phyloP scores from a whole-genome alignment of 2,329 filamentous ascomycete genomes.

The Thyridium curvatum region DNA sequence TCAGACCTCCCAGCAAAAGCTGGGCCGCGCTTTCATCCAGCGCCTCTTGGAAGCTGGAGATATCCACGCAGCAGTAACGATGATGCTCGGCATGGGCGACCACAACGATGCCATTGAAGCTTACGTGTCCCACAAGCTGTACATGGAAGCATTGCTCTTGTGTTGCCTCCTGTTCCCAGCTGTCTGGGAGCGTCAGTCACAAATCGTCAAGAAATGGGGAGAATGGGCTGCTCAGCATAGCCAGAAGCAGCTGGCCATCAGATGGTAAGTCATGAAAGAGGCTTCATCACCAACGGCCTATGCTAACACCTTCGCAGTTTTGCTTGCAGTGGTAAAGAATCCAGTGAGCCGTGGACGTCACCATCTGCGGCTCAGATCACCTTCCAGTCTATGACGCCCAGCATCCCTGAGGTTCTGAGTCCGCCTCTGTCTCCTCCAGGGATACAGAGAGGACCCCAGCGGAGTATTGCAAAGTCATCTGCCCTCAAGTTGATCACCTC shows the following conservation, averaged over 20 bases:
- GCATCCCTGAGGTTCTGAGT: constrained; percentile 57
- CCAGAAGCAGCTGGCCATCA: constrained; percentile 83
- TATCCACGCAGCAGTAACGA: constrained; percentile 84
- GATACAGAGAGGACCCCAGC: constrained; percentile 49
- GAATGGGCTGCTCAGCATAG: constrained; percentile 83
- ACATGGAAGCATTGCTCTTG: constrained; percentile 87
- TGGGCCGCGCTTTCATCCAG: constrained; percentile 86
- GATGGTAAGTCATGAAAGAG: constrained; percentile 46
- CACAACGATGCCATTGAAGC: constrained; percentile 93
- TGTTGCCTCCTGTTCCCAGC: constrained; percentile 75
- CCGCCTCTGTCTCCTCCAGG: constrained; percentile 70
- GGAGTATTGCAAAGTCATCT: constrained; percentile 69
- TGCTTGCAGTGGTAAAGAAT: constrained; percentile 81
- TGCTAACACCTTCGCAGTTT: constrained; percentile 45
- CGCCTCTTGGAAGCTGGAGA: constrained; percentile 85
- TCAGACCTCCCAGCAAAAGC: constrained; percentile 74
- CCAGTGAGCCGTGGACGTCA: constrained; percentile 81
- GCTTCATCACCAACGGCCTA: not conserved
- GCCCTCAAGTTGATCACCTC: constrained; percentile 87
- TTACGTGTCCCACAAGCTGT: constrained; percentile 85
- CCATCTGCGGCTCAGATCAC: constrained; percentile 64
- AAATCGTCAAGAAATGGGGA: constrained; percentile 89
- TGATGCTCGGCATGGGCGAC: constrained; percentile 88
- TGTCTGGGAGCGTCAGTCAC: constrained; percentile 87
- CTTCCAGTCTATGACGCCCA: constrained; percentile 42